phyloP scores from a whole-genome alignment of 768 basidiomycete species.

The Phaeotremella fagi region DNA sequence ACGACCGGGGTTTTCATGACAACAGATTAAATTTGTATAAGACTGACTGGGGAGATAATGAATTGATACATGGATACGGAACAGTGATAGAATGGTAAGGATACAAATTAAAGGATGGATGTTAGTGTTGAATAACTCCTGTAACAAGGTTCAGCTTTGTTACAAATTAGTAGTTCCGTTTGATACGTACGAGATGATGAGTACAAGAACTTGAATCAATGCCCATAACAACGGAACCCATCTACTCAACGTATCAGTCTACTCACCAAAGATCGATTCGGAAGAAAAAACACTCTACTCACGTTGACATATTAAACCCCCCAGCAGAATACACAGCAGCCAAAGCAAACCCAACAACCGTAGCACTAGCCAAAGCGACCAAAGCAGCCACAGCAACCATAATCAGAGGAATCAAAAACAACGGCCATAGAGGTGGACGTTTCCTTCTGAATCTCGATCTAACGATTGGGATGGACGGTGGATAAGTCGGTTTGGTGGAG shows the following conservation, averaged over 20 bases:
- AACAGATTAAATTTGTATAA: too few species aligned
- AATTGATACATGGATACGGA: neutral
- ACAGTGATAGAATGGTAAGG: neutral
- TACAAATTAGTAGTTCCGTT: neutral
- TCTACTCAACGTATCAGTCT: constrained; percentile 8
- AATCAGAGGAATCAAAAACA: constrained; percentile 25
- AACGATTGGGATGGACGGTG: neutral
- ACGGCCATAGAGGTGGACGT: constrained; percentile 39
- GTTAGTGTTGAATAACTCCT: constrained; percentile 41
- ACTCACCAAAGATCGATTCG: neutral
- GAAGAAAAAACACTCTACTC: constrained; percentile 17
- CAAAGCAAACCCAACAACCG: constrained; percentile 39
- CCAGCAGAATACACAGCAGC: constrained; percentile 43
- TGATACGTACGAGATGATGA: constrained; percentile 38
- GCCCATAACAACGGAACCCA: constrained; percentile 44
- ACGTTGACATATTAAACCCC: constrained; percentile 43
- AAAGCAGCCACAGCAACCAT: constrained; percentile 16
- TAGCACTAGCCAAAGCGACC: constrained; percentile 26
- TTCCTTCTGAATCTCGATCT: constrained; percentile 4
- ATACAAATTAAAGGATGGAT: constrained; percentile 25
- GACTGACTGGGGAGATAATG: neutral
- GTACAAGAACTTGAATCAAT: constrained; percentile 32
- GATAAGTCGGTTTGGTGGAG: neutral
- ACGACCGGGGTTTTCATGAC: too few species aligned
- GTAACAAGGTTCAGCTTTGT: neutral